These are phyloP conservation scores for Abelmoschus esculentus DNA, from an alignment of 345 rosid genomes.

Conservation along the genomic window DNA sequence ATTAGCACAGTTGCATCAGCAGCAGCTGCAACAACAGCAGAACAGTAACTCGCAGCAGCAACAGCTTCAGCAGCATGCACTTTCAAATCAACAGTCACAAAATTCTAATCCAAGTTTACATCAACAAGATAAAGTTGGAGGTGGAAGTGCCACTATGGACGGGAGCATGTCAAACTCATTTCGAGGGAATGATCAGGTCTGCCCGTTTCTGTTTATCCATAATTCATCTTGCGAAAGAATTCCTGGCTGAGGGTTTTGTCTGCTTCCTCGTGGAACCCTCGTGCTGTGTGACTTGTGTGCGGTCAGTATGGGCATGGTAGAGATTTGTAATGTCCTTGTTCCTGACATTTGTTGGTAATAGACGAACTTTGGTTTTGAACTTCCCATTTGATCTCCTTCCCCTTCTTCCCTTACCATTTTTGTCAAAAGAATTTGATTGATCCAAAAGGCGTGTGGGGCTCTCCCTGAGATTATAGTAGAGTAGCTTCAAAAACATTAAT, in stretches of 20 bases:
- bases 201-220: constrained; percentile 20
- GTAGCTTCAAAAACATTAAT: neutral
- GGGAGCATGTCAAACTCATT: constrained; percentile 86
- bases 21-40: constrained; percentile 13
- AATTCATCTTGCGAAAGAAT: neutral
- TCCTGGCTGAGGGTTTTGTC: neutral
- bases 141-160: constrained; percentile 62
- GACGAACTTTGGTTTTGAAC: neutral
- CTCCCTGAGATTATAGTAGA: neutral
- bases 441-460: neutral
- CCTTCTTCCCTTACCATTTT: neutral
- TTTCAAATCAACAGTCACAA: constrained; percentile 66
- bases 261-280: neutral
- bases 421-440: neutral
- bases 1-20: constrained; percentile 50
- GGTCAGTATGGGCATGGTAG: neutral
- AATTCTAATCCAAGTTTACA: constrained; percentile 54
- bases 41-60: constrained; percentile 24
- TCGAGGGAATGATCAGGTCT: constrained; percentile 95
- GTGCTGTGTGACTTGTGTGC: neutral
- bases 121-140: constrained; percentile 75
- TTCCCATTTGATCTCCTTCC: neutral
- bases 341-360: neutral
- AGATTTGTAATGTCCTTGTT: neutral
- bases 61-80: constrained; percentile 53